Base-by-base conservation (phyloP, 441 rosid species). In the Pelargonium cotyledonis region DNA sequence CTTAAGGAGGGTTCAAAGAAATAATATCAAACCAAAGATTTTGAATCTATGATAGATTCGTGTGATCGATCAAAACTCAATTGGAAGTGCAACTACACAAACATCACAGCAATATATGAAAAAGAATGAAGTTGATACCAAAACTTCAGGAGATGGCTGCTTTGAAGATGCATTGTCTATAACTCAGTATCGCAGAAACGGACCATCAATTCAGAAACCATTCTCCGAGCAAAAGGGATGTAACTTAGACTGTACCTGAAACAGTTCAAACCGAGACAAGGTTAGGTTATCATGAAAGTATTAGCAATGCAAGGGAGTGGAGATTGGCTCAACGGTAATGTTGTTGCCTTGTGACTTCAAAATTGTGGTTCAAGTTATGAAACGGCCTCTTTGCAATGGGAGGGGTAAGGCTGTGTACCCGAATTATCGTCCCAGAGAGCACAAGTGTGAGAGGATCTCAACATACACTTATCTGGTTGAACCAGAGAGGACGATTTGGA, bases 241-340 rank as follows among this genome's bases (percentile, higher is more conserved):
- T 88, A 95, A 71, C 96, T 95, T 74, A 95, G 84, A 72, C 96
- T 73, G 78, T 91, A 95, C 99, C 99, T 95, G 96, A 69, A 69
- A 82, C 43, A 71, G 55, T 63, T 63, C 81, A 75, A 68, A 72
- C 35, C 16, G 49, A 47, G 40, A 73, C 6, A 18, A 21, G 44
- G 38, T 55, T 40, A 68, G 46, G n/a, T 19, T 23, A 14, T n/a
- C 12, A 10, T 35, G 47, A 26, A 53, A 62, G 63, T 57, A 64
- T 12, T 26, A 26, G 26, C 18, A 70, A 65, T 41, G 23, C 23
- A 46, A 67, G 26, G 11, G 26, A 57, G 38, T 18, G 26, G 3
- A 8, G 11, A 7, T 16, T 43, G 62, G 26, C 4, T 16, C 38
- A 31, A 31, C 38, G 0, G 38, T 31, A 3, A 31, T 31, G 38